Evolutionary conservation across 768 basidiomycete species (phyloP), one percentile per base, ranked within the genome.

Genomic region (Pleurotus cornucopiae): DNA sequence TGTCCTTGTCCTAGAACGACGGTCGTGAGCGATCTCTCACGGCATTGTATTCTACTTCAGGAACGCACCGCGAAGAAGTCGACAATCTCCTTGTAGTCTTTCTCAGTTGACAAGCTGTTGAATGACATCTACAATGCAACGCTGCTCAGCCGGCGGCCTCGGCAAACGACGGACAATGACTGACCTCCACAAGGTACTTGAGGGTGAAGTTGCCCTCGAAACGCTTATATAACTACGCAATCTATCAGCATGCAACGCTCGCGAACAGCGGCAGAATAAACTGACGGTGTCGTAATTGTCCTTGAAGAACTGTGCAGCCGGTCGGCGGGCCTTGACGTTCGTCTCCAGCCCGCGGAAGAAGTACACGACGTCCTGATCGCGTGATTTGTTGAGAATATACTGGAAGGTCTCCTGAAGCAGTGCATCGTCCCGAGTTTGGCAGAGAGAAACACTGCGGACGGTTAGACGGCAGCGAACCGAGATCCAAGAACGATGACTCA

Each of bases 11-110:
- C 83, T 87, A 57, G 25, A 34, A 34, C 57, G 30, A 45, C 21
- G 51, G 25, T 12, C 53, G 54, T 57, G 58, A 46, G 55, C 60
- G 56, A 49, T 34, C 30, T 34, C 30, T 34, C 30, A 45, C 39
- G 18, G 18, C 26, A 46, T 21, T 20, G 41, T 34, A 41, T 37
- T 34, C 18, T 46, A 18, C 39, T 40, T 51, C n/a, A 53, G 21
- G 21, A 46, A 30, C 71, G 68, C 67, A 85, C 88, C 76, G 85
- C 80, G 77, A 94, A 98, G 78, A 91, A 96, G 3, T 71, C 79
- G 51, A 78, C 77, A 12, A 84, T 77, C 18, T 74, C 75, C 51
- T 83, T 71, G 41, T 80, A 76, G 71, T 97, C 95, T 57, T 81
- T 69, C 59, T 85, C 72, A 18, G 81, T 83, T n/a, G 86, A 82